Evolutionary conservation across 345 rosid species (phyloP), one percentile per base, ranked within the genome.

Genomic region (Citrus inodora): DNA sequence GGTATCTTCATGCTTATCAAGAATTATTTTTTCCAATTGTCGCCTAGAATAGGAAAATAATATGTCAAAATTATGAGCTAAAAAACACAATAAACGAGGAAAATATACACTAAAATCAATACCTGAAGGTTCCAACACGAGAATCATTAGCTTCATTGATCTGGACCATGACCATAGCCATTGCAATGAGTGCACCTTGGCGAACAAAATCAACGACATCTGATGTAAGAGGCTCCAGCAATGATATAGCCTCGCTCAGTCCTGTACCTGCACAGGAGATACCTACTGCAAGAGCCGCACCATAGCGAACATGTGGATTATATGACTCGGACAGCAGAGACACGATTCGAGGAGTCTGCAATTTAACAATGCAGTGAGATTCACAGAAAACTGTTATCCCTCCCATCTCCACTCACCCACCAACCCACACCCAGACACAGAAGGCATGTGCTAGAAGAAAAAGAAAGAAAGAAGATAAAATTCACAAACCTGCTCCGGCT

Each of bases 161-260:
- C 88, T 97, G 99, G 80, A 92, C 88, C 98, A 97, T 90, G 79
- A 97, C 99, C 99, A 97, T 97, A 58, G 99, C 98, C 99, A 94
- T 94, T 61, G 99, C 98, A 82, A 97, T 92, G 70, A 97, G 93
- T 53, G 99, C 99, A 86, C 99, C 98, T 92, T 97, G 99, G 67
- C 98, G 97, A 87, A 97, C 99, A 90, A 97, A 97, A 85, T 94
- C 98, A 65, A 97, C 98, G 38, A 94, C 98, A 87, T 97, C 98
- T 67, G 97, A 94, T 17, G 97, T 97, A 76, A 97, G 88, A 68
- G 98, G 99, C 88, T 97, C 99, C 48, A 97, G 86, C 89, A 97
- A 88, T 60, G 98, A 94, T 86, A 97, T 90, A n/a, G 99, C 99
- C 88, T 97, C 98, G 58, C 97, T 94, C 82, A 97, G 83, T 80